Conservation (phyloP, 352 stramenopile genomes). For the Phytophthora boehmeriae region DNA sequence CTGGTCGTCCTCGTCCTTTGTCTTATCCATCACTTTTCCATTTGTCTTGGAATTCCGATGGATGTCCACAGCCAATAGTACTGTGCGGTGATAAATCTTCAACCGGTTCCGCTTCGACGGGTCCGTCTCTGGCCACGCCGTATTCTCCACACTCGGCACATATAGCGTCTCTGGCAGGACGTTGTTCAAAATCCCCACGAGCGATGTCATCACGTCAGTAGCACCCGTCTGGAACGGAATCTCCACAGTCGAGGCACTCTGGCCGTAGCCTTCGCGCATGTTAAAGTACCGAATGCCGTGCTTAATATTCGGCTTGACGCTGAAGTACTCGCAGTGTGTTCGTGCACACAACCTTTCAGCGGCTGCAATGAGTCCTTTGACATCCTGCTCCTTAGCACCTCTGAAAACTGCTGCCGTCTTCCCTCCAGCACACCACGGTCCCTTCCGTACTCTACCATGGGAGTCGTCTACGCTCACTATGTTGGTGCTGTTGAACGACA, state of each 20-base stretch:
- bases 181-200: conserved; percentile 64
- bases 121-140: conserved; percentile 35
- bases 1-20: conserved; percentile 10
- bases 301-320: conserved; percentile 57
- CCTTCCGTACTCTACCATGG: neutral
- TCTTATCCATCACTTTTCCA: conserved; percentile 27
- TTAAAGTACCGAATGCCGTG: conserved; percentile 63
- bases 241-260: conserved; percentile 22
- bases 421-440: conserved; percentile 42
- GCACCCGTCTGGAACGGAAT: conserved; percentile 57
- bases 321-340: conserved; percentile 59
- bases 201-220: conserved; percentile 55
- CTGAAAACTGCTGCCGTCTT: conserved; percentile 65
- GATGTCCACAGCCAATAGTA: conserved; percentile 52
- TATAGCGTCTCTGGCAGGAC: conserved; percentile 49
- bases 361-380: conserved; percentile 41
- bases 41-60: conserved; percentile 52
- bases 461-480: conserved; percentile 1
- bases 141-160: conserved; percentile 31
- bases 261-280: conserved; percentile 64
- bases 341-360: conserved; percentile 46
- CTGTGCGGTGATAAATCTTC: conserved; percentile 53
- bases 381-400: conserved; percentile 52
- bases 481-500: conserved; percentile 11
- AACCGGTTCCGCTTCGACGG: conserved; percentile 38